phyloP scores from a whole-genome alignment of 2,329 filamentous ascomycete species.

The Aureobasidium musti region DNA sequence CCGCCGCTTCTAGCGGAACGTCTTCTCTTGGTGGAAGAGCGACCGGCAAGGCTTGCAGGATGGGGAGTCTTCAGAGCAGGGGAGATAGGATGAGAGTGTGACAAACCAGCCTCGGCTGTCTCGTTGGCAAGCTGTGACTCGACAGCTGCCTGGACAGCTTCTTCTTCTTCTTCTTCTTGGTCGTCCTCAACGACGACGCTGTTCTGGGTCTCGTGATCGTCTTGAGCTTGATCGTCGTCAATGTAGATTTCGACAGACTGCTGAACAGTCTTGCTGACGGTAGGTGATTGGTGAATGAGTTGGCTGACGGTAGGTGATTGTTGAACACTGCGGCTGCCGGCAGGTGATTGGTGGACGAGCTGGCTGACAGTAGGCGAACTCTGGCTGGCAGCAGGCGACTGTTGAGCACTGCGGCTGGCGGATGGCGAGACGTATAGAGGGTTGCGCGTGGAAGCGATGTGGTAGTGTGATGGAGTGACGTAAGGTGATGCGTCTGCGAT shows the following conservation, averaged over 20 bases:
- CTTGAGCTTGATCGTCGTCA: not conserved
- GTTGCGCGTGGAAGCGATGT: not conserved
- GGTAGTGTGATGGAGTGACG: conserved; percentile 12
- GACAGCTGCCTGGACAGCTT: conserved; percentile 21
- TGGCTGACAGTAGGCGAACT: not conserved
- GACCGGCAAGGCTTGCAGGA: conserved; percentile 4
- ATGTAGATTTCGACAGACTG: conserved; percentile 3
- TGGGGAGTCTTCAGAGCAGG: not conserved
- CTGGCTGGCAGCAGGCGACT: not conserved
- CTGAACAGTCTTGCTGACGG: not conserved
- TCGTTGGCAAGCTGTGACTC: conserved; percentile 16
- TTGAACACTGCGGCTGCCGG: not conserved
- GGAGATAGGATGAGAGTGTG: conserved; percentile 12
- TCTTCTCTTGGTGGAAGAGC: not conserved
- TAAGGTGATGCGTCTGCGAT: conserved; percentile 24
- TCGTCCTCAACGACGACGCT: not conserved
- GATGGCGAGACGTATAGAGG: not conserved
- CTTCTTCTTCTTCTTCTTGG: conserved; percentile 12
- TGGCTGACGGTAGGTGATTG: not conserved
- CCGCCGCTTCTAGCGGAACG: not conserved
- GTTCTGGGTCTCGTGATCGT: not conserved
- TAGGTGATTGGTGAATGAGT: not conserved
- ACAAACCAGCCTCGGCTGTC: conserved; percentile 23
- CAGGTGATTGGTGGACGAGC: not conserved
- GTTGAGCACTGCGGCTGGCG: not conserved